These are phyloP conservation scores for Aegilops speltoides DNA, from an alignment of 176 grass and related monocot species.

Conservation along the genomic window DNA sequence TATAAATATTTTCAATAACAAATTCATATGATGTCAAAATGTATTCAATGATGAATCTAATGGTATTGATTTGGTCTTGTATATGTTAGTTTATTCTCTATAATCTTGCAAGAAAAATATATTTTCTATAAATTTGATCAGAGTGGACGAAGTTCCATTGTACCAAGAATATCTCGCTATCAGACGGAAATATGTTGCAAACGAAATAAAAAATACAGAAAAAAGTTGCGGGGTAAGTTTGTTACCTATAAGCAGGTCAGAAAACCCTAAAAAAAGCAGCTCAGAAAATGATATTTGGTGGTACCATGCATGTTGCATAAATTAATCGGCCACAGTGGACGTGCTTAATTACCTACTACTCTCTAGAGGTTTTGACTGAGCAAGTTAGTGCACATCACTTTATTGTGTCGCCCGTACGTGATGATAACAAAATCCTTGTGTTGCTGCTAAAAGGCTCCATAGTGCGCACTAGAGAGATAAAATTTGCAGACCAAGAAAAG, in stretches of 20 bases:
- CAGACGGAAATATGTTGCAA: neutral
- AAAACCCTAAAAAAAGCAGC: no score
- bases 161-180: neutral
- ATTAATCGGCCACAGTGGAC: neutral
- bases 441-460: neutral
- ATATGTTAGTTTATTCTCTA: no score
- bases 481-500: slow-evolving; percentile 13
- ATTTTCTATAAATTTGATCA: no score
- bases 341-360: neutral
- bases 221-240: no score
- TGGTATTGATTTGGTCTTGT: no score
- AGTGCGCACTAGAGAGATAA: slow-evolving; percentile 33
- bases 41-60: no score
- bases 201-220: no score
- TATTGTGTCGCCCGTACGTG: neutral
- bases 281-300: no score
- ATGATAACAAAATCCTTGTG: neutral
- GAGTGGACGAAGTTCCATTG: neutral
- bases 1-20: no score
- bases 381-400: neutral
- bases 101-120: no score
- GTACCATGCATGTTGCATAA: neutral
- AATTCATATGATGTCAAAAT: no score
- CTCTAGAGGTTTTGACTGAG: neutral
- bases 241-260: no score